These are phyloP conservation scores for Leucaena leucocephala DNA, from an alignment of 306 rosid genomes.

Conservation along the genomic window DNA sequence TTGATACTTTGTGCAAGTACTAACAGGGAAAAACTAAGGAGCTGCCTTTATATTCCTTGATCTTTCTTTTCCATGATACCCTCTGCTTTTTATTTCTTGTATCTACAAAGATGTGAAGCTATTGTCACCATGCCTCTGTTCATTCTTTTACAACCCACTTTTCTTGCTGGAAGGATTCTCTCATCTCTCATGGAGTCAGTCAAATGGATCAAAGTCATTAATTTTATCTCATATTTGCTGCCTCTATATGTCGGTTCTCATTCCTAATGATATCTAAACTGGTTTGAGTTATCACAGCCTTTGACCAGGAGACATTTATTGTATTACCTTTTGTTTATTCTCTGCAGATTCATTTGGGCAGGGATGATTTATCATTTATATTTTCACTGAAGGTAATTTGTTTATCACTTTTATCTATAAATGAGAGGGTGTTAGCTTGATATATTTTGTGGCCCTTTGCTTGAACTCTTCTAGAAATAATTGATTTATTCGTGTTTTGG, in stretches of 20 bases:
- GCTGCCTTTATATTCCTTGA: not conserved
- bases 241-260: not conserved
- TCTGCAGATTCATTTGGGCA: slow-evolving; percentile 80
- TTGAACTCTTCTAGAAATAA: slow-evolving; percentile 14
- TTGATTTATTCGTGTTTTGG: not conserved
- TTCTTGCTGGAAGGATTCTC: not conserved
- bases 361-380: slow-evolving; percentile 81
- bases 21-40: not conserved
- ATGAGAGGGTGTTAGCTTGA: slow-evolving; percentile 23
- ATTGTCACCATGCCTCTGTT: not conserved
- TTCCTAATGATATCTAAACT: slow-evolving; percentile 23
- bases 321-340: slow-evolving; percentile 19
- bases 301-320: slow-evolving; percentile 33
- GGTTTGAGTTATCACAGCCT: slow-evolving; percentile 24
- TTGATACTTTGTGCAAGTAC: slow-evolving; percentile 13
- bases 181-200: not conserved
- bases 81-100: not conserved
- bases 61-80: slow-evolving; percentile 17
- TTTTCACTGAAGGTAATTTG: slow-evolving; percentile 81
- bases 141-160: not conserved
- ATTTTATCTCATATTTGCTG: slow-evolving; percentile 1
- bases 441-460: slow-evolving; percentile 9
- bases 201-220: not conserved
- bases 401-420: slow-evolving; percentile 20
- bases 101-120: not conserved